Base-by-base conservation (phyloP, 2,329 filamentous ascomycete genomes). In the Sporothrix brasiliensis region DNA sequence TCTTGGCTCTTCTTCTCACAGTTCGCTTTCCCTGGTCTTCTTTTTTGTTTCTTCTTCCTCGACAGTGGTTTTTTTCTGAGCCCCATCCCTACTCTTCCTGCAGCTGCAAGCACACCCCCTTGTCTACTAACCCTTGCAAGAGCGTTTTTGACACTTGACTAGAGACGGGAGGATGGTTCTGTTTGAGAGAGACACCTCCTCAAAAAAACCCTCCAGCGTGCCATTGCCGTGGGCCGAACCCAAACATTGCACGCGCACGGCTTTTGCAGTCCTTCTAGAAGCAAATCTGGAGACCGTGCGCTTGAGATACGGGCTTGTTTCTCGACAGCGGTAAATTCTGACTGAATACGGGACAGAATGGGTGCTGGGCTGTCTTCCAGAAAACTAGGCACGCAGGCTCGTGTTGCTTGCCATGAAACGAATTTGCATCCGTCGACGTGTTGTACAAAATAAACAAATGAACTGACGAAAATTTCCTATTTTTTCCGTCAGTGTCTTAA, bases 81-180 rank as follows among this genome's bases (percentile, higher is more conserved):
- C 53, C n/a, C 58, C 63, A 52, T 69, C 69, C 54, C 34, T 16
- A 47, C 16, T 16, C 53, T 39, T 67, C 24, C 34, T 61, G 63
- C 27, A 52, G 47, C 47, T 66, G 54, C 50, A 41, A 34, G 34
- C 34, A 34, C 56, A 30, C 27, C 52, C 52, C 30, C 49, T 24
- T 30, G n/a, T n/a, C 44, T 47, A 21, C 49, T 16, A 19, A 65
- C 68, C 70, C 67, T 50, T 52, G 58, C 44, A 41, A 39, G 53
- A 58, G 44, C 24, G 60, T 27, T 63, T 58, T 47, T 71, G 71
- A 58, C 50, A 68, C 71, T 66, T 73, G 39, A 49, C 72, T 58
- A 49, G 68, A 68, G 21, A 69, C 16, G 52, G 50, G 34, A 56
- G 58, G 14, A 47, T 16, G 47, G 60, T 49, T 67, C 68, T 21